These are phyloP conservation scores for Tephrocybe sp. DNA, from an alignment of 768 basidiomycete genomes.

Conservation along the genomic window DNA sequence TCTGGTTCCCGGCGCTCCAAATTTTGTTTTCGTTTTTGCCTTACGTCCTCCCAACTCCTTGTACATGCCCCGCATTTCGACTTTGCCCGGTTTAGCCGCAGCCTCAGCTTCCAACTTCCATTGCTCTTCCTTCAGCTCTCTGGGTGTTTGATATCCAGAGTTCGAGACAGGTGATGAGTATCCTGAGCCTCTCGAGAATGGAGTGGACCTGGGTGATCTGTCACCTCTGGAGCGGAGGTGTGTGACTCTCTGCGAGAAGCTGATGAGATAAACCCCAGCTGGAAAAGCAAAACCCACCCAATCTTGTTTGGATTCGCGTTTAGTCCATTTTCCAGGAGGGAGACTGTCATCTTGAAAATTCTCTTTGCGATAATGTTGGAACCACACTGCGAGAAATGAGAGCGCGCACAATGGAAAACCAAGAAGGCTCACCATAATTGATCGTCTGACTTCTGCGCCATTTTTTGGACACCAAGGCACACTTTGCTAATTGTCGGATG, in stretches of 20 bases:
- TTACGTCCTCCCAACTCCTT: slow-evolving; percentile 90
- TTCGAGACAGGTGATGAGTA: slow-evolving; percentile 49
- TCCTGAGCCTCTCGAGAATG: slow-evolving; percentile 43
- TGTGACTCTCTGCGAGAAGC: slow-evolving; percentile 47
- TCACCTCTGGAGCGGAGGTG: slow-evolving; percentile 42
- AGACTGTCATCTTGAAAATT: slow-evolving; percentile 80
- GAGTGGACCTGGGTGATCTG: slow-evolving; percentile 36
- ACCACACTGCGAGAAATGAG: slow-evolving; percentile 69
- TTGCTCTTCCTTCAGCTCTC: slow-evolving; percentile 75
- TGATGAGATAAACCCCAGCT: background rate
- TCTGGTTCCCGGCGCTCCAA: slow-evolving; percentile 61
- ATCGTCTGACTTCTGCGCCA: slow-evolving; percentile 89
- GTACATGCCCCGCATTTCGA: slow-evolving; percentile 90
- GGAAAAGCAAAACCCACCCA: slow-evolving; percentile 54
- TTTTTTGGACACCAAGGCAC: slow-evolving; percentile 79
- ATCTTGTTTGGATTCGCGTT: slow-evolving; percentile 90
- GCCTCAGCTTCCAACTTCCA: slow-evolving; percentile 62
- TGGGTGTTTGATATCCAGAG: slow-evolving; percentile 72
- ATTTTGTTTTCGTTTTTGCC: slow-evolving; percentile 69
- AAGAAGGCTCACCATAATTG: slow-evolving; percentile 70
- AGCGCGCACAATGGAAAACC: background rate
- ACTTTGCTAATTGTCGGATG: slow-evolving; percentile 68
- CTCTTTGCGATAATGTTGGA: slow-evolving; percentile 86
- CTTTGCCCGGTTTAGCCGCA: slow-evolving; percentile 61
- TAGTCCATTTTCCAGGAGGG: slow-evolving; percentile 87